Evolutionary conservation across 495 filamentous ascomycete species (phyloP).

Genomic region (Usnea hakonensis): DNA sequence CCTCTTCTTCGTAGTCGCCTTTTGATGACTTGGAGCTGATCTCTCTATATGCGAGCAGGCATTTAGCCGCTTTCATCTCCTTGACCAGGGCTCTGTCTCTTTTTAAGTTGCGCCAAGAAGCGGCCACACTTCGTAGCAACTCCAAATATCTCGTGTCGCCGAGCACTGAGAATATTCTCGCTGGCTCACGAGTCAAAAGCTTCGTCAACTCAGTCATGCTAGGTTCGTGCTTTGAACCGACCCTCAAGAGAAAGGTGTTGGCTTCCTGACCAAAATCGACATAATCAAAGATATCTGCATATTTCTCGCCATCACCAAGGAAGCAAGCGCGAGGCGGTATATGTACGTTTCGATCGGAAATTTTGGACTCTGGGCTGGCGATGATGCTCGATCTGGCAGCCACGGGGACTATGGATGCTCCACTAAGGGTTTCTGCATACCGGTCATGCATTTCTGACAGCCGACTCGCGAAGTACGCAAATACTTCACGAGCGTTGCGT

Average conservation of each 20-base stretch:
- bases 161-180: slow-evolving; percentile 65
- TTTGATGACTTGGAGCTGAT: slow-evolving; percentile 38
- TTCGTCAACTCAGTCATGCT: slow-evolving; percentile 75
- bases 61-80: slow-evolving; percentile 66
- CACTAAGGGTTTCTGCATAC: slow-evolving; percentile 49
- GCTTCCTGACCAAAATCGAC: slow-evolving; percentile 85
- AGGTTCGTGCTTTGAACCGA: slow-evolving; percentile 85
- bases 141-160: slow-evolving; percentile 75
- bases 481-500: slow-evolving; percentile 58
- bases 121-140: slow-evolving; percentile 68
- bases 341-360: slow-evolving; percentile 33
- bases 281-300: slow-evolving; percentile 90
- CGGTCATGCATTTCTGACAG: slow-evolving; percentile 60
- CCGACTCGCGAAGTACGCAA: slow-evolving; percentile 73
- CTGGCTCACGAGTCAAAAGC: slow-evolving; percentile 70
- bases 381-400: slow-evolving; percentile 30
- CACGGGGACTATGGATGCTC: slow-evolving; percentile 65
- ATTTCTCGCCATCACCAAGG: slow-evolving; percentile 63
- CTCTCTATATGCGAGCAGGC: slow-evolving; percentile 73
- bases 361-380: slow-evolving; percentile 27
- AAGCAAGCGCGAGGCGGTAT: slow-evolving; percentile 65
- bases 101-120: slow-evolving; percentile 58
- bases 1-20: slow-evolving; percentile 50
- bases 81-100: slow-evolving; percentile 68
- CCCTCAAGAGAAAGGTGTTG: slow-evolving; percentile 77